Evolutionary conservation across 192 early-diverging fungal genomes (phyloP), one percentile per base, ranked within the genome.

Genomic region (Umbelopsis vinacea): DNA sequence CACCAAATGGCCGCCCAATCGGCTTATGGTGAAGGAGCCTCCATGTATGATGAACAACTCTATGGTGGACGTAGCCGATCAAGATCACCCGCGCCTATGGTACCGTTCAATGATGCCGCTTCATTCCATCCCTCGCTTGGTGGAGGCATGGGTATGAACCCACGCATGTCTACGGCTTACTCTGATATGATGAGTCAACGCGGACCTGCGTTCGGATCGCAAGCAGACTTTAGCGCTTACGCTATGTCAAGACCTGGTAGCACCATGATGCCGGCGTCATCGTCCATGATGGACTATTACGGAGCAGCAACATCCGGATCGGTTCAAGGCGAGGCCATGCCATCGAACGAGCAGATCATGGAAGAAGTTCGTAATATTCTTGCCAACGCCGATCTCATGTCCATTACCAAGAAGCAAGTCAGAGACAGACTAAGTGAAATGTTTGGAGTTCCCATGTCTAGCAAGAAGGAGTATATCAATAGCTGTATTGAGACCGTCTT

Each of bases 401-500:
- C 85, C 7, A 83, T 96, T 47, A 96, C 95, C 46, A 97, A 97
- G 86, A 93, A 93, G 79, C 90, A 92, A 75, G 91, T 97, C 69
- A 81, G 94, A 15, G 89, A 92, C 60, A 85, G 91, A 69, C 76
- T 95, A 46, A 68, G 88, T 60, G 73, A 72, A 9, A 67, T 82
- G 53, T 96, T 97, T 85, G 91, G 91, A 17, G 85, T 94, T 37
- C 95, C 97, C 63, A 85, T 97, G 86, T 89, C 88, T 46, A 78
- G 83, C 22, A 82, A 88, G 50, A 97, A 96, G 82, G 90, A 92
- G 29, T 91, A 86, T 63, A 97, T 98, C 82, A 97, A 97, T 77
- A 81, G 85, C 63, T 92, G 91, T 76, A 97, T 98, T 74, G 94
- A 95, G 72, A 82, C 73, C 69, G 71, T 81, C 35, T 71, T 87